Percentiles rank a stretch among this genome's conserved stretches.
These are phyloP conservation scores for Alliaria petiolata DNA, from an alignment of 345 rosid species.

Conservation along the genomic window DNA sequence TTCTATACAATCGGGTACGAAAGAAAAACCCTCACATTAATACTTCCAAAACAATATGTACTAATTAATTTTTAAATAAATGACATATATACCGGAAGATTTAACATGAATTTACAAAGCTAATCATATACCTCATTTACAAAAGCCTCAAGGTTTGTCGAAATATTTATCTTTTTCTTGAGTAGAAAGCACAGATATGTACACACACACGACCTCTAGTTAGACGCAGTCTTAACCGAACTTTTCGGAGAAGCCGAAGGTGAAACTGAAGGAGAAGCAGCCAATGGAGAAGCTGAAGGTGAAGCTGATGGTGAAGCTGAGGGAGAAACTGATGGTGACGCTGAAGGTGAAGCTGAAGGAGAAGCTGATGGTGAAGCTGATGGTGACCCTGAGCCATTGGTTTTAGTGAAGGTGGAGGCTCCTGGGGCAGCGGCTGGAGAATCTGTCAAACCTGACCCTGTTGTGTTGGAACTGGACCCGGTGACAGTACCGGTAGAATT, in stretches of 20 bases:
- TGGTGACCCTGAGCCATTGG: neutral
- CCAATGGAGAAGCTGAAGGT: neutral
- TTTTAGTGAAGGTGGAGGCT: neutral
- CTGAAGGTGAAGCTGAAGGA: neutral
- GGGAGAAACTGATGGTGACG: neutral
- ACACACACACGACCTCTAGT: neutral
- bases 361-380: neutral
- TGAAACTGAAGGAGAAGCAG: neutral
- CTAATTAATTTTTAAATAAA: neutral
- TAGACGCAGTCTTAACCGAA: neutral
- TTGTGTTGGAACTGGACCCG: neutral
- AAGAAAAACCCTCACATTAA: neutral
- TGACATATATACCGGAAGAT: neutral
- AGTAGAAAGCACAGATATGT: neutral
- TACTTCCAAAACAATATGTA: neutral
- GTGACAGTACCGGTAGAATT: neutral
- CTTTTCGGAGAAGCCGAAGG: conserved; percentile 2
- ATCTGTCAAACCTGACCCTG: neutral
- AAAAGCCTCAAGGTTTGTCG: neutral
- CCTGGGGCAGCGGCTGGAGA: conserved; percentile 2
- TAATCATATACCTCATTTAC: neutral
- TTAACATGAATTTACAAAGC: conserved; percentile 3
- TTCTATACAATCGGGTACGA: neutral
- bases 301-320: neutral
- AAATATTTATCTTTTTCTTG: neutral